Evolutionary conservation across 352 stramenopile species (phyloP).

Genomic region (Plasmopara viticola): DNA sequence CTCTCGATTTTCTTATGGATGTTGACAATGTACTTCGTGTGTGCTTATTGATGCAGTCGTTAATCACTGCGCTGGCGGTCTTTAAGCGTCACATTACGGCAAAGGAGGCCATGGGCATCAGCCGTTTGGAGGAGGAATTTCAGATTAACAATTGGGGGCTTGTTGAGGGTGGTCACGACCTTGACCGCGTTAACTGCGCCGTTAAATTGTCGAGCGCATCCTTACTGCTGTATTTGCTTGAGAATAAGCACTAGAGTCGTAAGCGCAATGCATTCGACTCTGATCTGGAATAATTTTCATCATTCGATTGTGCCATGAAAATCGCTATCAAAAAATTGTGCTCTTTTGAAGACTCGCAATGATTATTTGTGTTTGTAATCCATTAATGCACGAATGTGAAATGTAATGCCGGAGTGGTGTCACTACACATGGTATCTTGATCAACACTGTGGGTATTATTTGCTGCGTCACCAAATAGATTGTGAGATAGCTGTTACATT

Average conservation of each 20-base stretch:
- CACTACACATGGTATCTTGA: too few species aligned
- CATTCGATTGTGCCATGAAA: too few species aligned
- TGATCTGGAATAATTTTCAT: too few species aligned
- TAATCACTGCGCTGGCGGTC: slow-evolving; percentile 76
- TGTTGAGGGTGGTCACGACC: slow-evolving; percentile 83
- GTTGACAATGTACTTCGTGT: not conserved
- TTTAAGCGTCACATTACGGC: slow-evolving; percentile 80
- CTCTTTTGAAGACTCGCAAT: too few species aligned
- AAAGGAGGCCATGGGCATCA: slow-evolving; percentile 82
- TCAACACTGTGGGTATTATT: too few species aligned
- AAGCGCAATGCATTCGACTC: too few species aligned
- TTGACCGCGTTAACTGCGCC: slow-evolving; percentile 82
- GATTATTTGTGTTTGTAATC: too few species aligned
- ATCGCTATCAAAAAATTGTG: too few species aligned
- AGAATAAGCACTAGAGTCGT: slow-evolving; percentile 46
- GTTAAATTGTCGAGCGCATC: slow-evolving; percentile 81
- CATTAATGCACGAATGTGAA: too few species aligned
- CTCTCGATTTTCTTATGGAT: not conserved
- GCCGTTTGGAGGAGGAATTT: slow-evolving; percentile 83
- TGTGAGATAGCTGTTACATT: too few species aligned
- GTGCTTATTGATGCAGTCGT: slow-evolving; percentile 34
- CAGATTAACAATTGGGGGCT: slow-evolving; percentile 85
- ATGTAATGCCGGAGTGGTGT: too few species aligned
- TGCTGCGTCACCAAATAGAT: too few species aligned
- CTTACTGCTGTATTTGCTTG: slow-evolving; percentile 78